Percentiles rank a stretch among this genome's conserved stretches.
phyloP scores from a whole-genome alignment of 2,329 filamentous ascomycete species.

The Cytospora paraplurivora region DNA sequence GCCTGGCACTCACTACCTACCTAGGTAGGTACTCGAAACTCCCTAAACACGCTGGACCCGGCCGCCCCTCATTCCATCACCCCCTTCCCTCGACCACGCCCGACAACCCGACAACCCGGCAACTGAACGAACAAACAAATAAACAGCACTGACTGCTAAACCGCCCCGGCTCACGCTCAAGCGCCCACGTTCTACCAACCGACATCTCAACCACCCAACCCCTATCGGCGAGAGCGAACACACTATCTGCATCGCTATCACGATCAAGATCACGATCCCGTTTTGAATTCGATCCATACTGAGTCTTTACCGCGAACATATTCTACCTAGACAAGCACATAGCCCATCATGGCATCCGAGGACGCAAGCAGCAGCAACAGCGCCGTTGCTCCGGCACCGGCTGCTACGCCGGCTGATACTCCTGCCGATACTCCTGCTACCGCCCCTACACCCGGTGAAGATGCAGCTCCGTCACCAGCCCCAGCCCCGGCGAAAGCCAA shows the following conservation, averaged over 20 bases:
- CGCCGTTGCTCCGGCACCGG: background rate
- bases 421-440: background rate
- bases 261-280: background rate
- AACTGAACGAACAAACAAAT: background rate
- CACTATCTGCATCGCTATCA: background rate
- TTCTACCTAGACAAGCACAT: slow-evolving; percentile 4
- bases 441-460: too few species aligned
- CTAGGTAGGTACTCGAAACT: too few species aligned
- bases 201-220: background rate
- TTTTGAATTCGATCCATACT: background rate
- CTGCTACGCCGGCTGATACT: slow-evolving; percentile 2
- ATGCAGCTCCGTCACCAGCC: background rate
- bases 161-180: slow-evolving; percentile 12
- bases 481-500: slow-evolving; percentile 10
- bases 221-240: background rate
- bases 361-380: slow-evolving; percentile 17
- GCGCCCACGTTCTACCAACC: slow-evolving; percentile 21
- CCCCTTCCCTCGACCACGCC: background rate
- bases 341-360: slow-evolving; percentile 26
- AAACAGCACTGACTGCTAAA: slow-evolving; percentile 9
- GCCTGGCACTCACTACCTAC: too few species aligned
- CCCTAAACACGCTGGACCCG: slow-evolving; percentile 8
- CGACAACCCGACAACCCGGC: slow-evolving; percentile 10
- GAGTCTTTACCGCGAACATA: too few species aligned
- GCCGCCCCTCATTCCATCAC: slow-evolving; percentile 9